Base-by-base conservation (phyloP, 192 early-diverging fungal genomes). In the Coemansia sp. region DNA sequence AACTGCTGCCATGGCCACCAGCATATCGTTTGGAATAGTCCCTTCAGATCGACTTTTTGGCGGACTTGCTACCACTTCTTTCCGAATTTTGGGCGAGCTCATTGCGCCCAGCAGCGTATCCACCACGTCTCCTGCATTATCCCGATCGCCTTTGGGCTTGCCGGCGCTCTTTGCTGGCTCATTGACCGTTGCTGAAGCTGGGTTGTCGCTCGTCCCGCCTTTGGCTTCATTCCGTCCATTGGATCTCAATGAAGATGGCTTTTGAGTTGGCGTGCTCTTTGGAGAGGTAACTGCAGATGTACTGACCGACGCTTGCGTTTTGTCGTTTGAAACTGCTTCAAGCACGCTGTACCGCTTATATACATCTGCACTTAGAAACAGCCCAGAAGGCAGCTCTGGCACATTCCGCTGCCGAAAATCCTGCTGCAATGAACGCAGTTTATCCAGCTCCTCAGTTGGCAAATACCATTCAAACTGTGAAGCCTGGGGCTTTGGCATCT, bases 1-100 rank as follows among this genome's bases (percentile, higher is more conserved):
- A 8, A 76, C 58, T 7, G 73, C 73, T 56, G 52, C 51, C 73
- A 76, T 69, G 12, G 66, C 73, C 28, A 57, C 67, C 16, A 76
- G 32, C 62, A 76, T 62, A 36, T 76, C 73, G 32, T 46, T 52
- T 0, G 73, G 59, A 9, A 76, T 67, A 5, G 40, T 26, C 9
- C 53, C 41, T 30, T 20, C 14, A 34, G 32, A 7, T 6, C 37
- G 31, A 7, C 3, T 17, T 5, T 11, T 18, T 34, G 15, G 34
- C 16, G 8, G 1, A 7, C 16, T 37, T 18, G 9, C 36, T 46
- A 21, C 21, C 7, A 20, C 39, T 11, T 26, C n/a, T 45, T 54
- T 26, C 47, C 16, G 47, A 16, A 15, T 31, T 15, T 40, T 58
- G 4, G 65, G 62, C 11, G 73, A 62, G 32, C 64, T 45, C 73